phyloP scores from a whole-genome alignment of 768 basidiomycete species.

The Hypholoma sublateritium region DNA sequence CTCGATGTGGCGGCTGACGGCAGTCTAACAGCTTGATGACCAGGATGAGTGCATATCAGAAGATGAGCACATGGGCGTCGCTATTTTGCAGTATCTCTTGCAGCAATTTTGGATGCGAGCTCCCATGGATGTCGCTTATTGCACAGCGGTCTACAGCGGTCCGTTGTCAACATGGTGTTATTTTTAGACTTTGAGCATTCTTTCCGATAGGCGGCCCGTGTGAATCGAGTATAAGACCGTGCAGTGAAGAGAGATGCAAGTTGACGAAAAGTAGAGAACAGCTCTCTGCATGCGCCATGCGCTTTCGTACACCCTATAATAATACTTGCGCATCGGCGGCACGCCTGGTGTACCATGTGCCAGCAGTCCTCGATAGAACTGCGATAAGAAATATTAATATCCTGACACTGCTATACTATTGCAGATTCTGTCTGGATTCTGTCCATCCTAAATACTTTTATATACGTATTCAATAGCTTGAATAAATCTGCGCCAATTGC shows the following conservation, averaged over 20 bases:
- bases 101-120: background rate
- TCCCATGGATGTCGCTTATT: background rate
- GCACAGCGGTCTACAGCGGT: background rate
- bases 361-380: too few species aligned
- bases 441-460: too few species aligned
- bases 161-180: background rate
- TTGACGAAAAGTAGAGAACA: too few species aligned
- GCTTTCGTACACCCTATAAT: too few species aligned
- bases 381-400: too few species aligned
- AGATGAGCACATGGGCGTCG: background rate
- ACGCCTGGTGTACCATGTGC: too few species aligned
- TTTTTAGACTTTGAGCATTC: background rate
- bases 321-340: too few species aligned
- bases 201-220: background rate
- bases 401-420: too few species aligned
- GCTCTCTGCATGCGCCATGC: too few species aligned
- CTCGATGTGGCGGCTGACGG: background rate
- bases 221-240: background rate
- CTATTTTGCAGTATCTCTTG: background rate
- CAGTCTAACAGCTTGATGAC: background rate
- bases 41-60: background rate
- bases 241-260: background rate
- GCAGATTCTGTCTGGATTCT: too few species aligned
- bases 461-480: too few species aligned
- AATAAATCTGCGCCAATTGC: too few species aligned